Evolutionary conservation across 371 early-diverging fungal species (phyloP).

Genomic region (Mucor sp.): DNA sequence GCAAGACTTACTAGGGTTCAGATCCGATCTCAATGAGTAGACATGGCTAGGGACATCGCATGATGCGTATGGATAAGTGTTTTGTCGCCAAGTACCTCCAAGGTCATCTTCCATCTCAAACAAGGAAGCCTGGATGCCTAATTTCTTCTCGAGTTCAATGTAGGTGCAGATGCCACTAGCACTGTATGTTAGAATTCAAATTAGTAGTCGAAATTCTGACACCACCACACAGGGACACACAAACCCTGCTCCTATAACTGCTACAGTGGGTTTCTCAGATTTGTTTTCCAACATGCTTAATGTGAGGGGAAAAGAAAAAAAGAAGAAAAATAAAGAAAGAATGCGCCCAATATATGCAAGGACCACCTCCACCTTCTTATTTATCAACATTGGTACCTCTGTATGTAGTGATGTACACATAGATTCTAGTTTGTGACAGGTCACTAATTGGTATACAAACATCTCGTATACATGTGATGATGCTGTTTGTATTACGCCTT

Average conservation of each 20-base stretch:
- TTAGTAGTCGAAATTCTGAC: background rate
- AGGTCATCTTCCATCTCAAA: constrained; percentile 57
- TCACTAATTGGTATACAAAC: background rate
- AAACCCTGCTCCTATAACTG: constrained; percentile 9
- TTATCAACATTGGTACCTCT: background rate
- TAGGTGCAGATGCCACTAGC: constrained; percentile 67
- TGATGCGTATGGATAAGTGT: constrained; percentile 59
- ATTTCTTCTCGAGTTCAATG: constrained; percentile 50
- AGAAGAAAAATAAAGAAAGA: background rate
- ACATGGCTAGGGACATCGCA: constrained; percentile 64
- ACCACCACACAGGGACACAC: background rate
- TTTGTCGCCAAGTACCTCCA: constrained; percentile 66
- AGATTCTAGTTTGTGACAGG: background rate
- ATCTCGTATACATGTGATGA: background rate
- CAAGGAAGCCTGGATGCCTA: constrained; percentile 47
- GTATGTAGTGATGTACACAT: background rate
- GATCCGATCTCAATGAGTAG: constrained; percentile 50
- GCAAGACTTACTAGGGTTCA: constrained; percentile 36
- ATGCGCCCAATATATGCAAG: background rate
- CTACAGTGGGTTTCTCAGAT: constrained; percentile 6
- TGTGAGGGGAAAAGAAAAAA: background rate
- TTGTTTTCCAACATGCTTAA: background rate
- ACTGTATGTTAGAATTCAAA: constrained; percentile 22
- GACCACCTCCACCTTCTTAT: background rate
- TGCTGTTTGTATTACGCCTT: background rate